Conservation (phyloP, 139 green algal genomes). For the Micractinium conductrix region DNA sequence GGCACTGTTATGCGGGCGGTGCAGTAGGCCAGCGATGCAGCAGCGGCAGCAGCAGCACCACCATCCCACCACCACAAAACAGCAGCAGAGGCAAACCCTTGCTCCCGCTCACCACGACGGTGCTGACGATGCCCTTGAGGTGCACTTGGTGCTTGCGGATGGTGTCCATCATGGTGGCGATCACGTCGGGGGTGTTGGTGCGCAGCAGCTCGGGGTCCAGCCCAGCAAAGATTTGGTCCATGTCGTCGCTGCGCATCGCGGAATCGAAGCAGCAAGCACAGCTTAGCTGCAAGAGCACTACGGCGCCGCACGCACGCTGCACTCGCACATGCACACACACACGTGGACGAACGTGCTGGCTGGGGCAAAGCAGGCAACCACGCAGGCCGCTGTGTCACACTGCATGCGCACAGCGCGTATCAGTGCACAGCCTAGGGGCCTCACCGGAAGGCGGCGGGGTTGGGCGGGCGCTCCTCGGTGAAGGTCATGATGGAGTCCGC, state of each 20-base stretch:
- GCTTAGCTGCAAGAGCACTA: not conserved
- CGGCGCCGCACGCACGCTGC: too few species aligned
- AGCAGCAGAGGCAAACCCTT: too few species aligned
- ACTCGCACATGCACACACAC: too few species aligned
- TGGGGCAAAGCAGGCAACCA: not conserved
- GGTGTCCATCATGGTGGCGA: conserved; percentile 83
- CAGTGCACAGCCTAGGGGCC: not conserved
- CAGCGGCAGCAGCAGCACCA: too few species aligned
- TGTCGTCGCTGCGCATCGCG: conserved; percentile 58
- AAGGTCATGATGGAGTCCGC: conserved; percentile 80
- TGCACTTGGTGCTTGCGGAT: conserved; percentile 76
- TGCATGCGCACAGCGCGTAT: too few species aligned
- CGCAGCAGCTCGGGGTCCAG: conserved; percentile 80
- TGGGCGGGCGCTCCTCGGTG: conserved; percentile 53
- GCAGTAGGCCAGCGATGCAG: too few species aligned
- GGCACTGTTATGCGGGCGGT: too few species aligned
- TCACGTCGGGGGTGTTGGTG: conserved; percentile 72
- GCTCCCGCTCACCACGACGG: conserved; percentile 69
- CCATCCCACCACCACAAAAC: too few species aligned
- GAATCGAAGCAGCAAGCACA: conserved; percentile 46
- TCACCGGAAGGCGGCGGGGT: conserved; percentile 16
- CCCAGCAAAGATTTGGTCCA: conserved; percentile 71
- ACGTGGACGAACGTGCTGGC: too few species aligned
- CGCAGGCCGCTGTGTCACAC: not conserved
- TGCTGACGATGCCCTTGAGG: conserved; percentile 61